A percentile compares a stretch with the other conserved stretches of the same genome.
These are phyloP conservation scores for Gynostemma pentaphyllum DNA, from an alignment of 306 rosid species.

Conservation along the genomic window DNA sequence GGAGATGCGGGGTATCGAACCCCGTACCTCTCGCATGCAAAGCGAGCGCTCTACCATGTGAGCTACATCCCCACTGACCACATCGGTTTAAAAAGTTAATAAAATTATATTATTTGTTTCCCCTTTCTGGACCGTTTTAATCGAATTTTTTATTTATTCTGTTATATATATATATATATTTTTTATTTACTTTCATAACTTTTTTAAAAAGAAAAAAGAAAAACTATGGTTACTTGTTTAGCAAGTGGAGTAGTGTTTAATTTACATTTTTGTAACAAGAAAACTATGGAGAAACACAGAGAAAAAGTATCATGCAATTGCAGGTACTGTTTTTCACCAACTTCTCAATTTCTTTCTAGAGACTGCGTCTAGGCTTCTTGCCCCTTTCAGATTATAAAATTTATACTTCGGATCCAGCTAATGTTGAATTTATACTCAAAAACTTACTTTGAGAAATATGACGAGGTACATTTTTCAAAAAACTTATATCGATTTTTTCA, in stretches of 20 bases:
- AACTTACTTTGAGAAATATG: conserved; percentile 67
- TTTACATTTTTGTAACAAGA: conserved; percentile 17
- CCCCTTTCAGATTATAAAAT: conserved; percentile 43
- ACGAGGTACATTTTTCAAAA: conserved; percentile 53
- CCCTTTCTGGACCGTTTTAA: too few relatives aligned
- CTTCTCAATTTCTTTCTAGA: conserved; percentile 52
- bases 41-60: conserved; percentile 36
- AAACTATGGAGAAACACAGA: conserved; percentile 19
- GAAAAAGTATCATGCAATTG: conserved; percentile 56
- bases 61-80: not conserved
- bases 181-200: too few relatives aligned
- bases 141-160: too few relatives aligned
- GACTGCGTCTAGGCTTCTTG: conserved; percentile 52
- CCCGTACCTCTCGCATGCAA: conserved; percentile 7
- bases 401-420: conserved; percentile 59
- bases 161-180: too few relatives aligned
- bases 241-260: too few relatives aligned
- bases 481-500: too few relatives aligned
- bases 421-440: conserved; percentile 78
- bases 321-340: conserved; percentile 58
- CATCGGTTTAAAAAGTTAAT: too few relatives aligned
- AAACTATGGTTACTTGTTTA: too few relatives aligned
- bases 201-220: too few relatives aligned
- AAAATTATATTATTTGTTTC: too few relatives aligned
- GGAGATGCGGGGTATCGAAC: not conserved